Evolutionary conservation across 2,329 filamentous ascomycete species (phyloP), one percentile per base, ranked within the genome.

Genomic region (Xylariaceae sp.): DNA sequence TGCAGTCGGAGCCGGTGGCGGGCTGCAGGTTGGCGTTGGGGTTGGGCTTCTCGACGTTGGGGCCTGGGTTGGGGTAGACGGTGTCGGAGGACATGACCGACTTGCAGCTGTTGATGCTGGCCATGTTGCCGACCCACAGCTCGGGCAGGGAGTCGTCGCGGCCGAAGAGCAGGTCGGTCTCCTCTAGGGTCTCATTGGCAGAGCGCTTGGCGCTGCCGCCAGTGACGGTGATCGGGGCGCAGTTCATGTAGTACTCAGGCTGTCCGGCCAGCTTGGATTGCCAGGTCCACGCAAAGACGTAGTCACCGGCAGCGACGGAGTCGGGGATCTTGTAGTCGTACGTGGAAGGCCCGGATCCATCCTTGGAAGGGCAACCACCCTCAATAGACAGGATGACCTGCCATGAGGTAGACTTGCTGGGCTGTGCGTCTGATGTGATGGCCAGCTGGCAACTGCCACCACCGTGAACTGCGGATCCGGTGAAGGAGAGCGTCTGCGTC

Each of bases 271-370:
- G 22, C 11, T 11, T 26, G 6, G 22, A 26, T 11, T 26, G 22
- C 85, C 85, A 89, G 2, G 83, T 81, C 85, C 85, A 89, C 3
- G 81, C 79, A 16, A 89, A 71, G 0, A 78, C 80, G 36, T 81
- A 83, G 28, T 82, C 70, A 9, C 85, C 85, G 12, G 78, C 67
- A 4, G 73, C 71, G 19, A 88, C 68, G 9, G 69, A 73, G 0
- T 73, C 65, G 0, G 84, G 85, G 31, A 88, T 74, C 1, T 60
- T 69, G 64, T 77, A 86, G 37, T 74, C 61, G 64, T 78, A 84
- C 0, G 62, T 60, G 41, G 68, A 64, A 4, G 71, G 61, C 12
- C 66, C 64, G 2, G 52, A 49, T 11, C 61, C 60, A 13, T 56
- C 72, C 29, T 59, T 59, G 1, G 73, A 65, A 0, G 83, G 83